A percentile compares a stretch with the other conserved stretches of the same genome.
Evolutionary conservation across 148 eudicot species (phyloP).

Genomic region (Fagopyrum homotropicum): DNA sequence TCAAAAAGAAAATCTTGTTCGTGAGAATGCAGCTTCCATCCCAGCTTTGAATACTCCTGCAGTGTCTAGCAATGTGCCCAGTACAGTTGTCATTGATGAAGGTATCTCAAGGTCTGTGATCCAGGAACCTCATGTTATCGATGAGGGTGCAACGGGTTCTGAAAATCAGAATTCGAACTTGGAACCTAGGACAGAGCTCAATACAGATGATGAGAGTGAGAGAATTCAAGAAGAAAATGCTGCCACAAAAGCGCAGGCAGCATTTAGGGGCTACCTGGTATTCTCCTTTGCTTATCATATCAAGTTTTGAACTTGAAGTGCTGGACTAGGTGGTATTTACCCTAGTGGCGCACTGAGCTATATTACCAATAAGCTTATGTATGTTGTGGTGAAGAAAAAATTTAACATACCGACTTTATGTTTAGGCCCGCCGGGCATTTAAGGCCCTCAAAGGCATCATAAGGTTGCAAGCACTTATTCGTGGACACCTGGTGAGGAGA

Average conservation of each 20-base stretch:
- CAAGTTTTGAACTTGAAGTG: background rate
- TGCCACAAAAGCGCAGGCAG: conserved; percentile 46
- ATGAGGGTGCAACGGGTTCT: conserved; percentile 19
- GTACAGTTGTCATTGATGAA: conserved; percentile 27
- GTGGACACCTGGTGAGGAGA: conserved; percentile 55
- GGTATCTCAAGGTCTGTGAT: conserved; percentile 32
- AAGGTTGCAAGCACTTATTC: conserved; percentile 58
- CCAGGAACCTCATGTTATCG: conserved; percentile 23
- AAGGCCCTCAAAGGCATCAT: conserved; percentile 55
- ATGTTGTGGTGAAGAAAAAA: background rate
- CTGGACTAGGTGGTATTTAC: background rate
- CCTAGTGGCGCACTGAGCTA: background rate
- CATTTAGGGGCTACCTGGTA: conserved; percentile 62
- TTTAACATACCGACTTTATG: conserved; percentile 3
- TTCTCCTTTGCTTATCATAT: background rate
- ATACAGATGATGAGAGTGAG: conserved; percentile 26
- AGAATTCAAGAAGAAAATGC: conserved; percentile 35
- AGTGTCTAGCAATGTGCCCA: conserved; percentile 29
- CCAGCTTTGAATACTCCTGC: conserved; percentile 27
- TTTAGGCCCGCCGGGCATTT: conserved; percentile 59
- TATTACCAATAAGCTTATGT: background rate
- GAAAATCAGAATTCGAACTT: conserved; percentile 21
- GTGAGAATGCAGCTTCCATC: conserved; percentile 35
- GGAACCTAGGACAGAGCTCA: conserved; percentile 15
- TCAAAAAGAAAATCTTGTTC: conserved; percentile 47